Conservation (phyloP, 73 alveolate species). For the Tetrahymena borealis region DNA sequence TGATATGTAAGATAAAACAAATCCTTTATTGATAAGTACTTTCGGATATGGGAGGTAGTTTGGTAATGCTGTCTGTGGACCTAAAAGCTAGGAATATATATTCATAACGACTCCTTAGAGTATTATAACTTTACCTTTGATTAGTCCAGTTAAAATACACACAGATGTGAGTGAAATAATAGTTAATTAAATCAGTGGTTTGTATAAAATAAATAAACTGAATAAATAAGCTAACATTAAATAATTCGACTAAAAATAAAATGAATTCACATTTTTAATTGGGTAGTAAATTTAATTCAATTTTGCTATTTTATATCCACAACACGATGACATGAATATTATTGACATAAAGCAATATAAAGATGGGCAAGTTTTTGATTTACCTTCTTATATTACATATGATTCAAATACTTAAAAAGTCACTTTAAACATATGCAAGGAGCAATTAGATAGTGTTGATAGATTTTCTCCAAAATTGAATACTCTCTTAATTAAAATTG, state of each 20-base stretch:
- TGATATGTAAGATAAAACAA: not conserved
- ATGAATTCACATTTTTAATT: not conserved
- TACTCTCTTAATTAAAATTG: not conserved
- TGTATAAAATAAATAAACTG: not conserved
- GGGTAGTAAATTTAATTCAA: not conserved
- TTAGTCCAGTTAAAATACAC: not conserved
- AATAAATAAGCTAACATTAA: not conserved
- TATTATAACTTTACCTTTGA: not conserved
- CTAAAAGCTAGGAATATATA: not conserved
- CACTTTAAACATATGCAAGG: not conserved
- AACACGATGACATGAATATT: not conserved
- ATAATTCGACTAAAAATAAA: not conserved
- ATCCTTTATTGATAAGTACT: not conserved
- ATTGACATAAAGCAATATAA: not conserved
- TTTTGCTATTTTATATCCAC: not conserved
- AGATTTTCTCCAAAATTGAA: not conserved
- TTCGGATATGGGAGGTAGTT: not conserved
- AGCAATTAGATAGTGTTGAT: not conserved
- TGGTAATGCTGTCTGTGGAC: not conserved
- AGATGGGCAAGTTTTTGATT: not conserved
- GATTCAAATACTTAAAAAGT: not conserved
- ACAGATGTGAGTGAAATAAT: not conserved
- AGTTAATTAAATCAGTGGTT: not conserved
- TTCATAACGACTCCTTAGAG: not conserved
- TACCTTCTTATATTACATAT: not conserved